These are phyloP conservation scores for Peronospora belbahrii DNA, from an alignment of 352 stramenopile genomes.

Conservation along the genomic window DNA sequence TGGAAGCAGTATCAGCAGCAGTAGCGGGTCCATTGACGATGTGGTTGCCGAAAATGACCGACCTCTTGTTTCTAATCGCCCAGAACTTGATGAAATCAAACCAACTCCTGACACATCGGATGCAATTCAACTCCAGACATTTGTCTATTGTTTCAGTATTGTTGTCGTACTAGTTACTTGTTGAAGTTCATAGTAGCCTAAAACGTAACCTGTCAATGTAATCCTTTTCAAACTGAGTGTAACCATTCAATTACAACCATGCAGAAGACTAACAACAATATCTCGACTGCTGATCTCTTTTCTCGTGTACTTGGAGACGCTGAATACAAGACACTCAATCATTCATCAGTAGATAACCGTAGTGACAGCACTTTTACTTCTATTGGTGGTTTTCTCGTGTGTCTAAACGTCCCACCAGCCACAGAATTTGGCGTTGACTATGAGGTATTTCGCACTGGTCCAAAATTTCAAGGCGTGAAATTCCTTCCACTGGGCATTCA, in stretches of 20 bases:
- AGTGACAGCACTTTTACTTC: slow-evolving; percentile 1
- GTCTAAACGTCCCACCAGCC: slow-evolving; percentile 63
- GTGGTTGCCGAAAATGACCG: slow-evolving; percentile 3
- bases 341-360: not conserved
- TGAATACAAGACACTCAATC: not conserved
- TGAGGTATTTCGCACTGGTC: slow-evolving; percentile 72
- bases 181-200: slow-evolving; percentile 12
- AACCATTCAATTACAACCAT: slow-evolving; percentile 18
- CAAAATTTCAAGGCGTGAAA: slow-evolving; percentile 80
- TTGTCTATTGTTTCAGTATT: slow-evolving; percentile 7
- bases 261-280: slow-evolving; percentile 9
- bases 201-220: slow-evolving; percentile 13
- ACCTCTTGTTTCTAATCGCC: slow-evolving; percentile 10
- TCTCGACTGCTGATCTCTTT: slow-evolving; percentile 31
- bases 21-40: slow-evolving; percentile 9
- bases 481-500: slow-evolving; percentile 75
- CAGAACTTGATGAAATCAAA: slow-evolving; percentile 11
- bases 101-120: slow-evolving; percentile 6
- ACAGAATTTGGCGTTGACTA: slow-evolving; percentile 86
- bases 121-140: slow-evolving; percentile 1
- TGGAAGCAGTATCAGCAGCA: slow-evolving; percentile 5
- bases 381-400: slow-evolving; percentile 71
- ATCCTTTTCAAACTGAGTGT: not conserved
- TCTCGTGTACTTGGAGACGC: slow-evolving; percentile 24
- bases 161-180: slow-evolving; percentile 3